phyloP scores from a whole-genome alignment of 1,139 yeast genomes.

The Magnusiomyces magnusii region DNA sequence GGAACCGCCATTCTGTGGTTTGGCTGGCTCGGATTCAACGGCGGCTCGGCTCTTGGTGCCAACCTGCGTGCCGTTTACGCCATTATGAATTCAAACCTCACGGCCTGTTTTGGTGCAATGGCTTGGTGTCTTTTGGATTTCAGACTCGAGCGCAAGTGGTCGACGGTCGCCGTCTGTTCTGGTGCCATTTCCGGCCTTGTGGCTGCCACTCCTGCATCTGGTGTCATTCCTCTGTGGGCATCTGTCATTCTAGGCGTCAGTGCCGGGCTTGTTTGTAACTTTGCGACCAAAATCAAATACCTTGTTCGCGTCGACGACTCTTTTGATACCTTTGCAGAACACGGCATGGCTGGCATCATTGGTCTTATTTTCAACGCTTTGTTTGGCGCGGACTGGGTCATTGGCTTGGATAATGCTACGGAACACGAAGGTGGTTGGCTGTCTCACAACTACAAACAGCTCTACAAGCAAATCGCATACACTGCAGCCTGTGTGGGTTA shows the following conservation, averaged over 20 bases:
- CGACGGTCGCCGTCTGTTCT: constrained; percentile 91
- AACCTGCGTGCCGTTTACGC: constrained; percentile 69
- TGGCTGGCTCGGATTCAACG: constrained; percentile 75
- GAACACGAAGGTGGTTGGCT: constrained; percentile 90
- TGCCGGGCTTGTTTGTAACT: constrained; percentile 81
- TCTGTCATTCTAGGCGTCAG: constrained; percentile 76
- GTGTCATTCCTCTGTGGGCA: constrained; percentile 87
- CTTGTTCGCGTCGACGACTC: constrained; percentile 81
- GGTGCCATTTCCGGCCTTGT: constrained; percentile 94
- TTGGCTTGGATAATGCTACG: constrained; percentile 75
- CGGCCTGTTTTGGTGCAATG: constrained; percentile 87
- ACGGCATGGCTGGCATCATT: constrained; percentile 91
- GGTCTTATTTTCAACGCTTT: constrained; percentile 84
- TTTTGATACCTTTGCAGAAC: constrained; percentile 93
- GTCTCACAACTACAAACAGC: constrained; percentile 81
- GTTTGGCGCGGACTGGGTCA: constrained; percentile 79
- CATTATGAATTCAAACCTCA: constrained; percentile 82
- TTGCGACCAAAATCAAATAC: constrained; percentile 81
- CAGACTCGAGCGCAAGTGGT: constrained; percentile 83
- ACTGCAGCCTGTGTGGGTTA: constrained; percentile 69
- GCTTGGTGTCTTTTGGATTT: constrained; percentile 90
- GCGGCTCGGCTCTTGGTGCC: constrained; percentile 60
- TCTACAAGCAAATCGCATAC: constrained; percentile 84
- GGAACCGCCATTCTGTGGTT: constrained; percentile 66
- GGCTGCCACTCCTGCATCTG: constrained; percentile 94